These are phyloP conservation scores for Clarireedia sp. DNA, from an alignment of 2,329 filamentous ascomycete species.

Conservation along the genomic window DNA sequence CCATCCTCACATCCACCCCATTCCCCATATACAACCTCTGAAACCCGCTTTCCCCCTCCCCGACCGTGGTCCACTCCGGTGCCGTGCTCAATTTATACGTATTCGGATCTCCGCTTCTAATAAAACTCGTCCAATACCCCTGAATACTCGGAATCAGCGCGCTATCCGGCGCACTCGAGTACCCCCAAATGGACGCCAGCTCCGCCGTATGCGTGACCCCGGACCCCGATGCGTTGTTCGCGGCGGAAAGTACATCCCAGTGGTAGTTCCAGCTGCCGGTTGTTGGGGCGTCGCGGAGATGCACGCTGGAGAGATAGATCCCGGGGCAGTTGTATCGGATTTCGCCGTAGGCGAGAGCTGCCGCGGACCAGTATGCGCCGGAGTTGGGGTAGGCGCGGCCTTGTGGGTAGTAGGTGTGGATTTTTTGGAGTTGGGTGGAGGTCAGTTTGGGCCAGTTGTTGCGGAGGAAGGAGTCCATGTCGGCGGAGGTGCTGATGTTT, in stretches of 20 bases:
- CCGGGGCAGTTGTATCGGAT: slow-evolving; percentile 58
- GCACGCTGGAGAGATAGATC: slow-evolving; percentile 38
- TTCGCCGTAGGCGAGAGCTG: slow-evolving; percentile 53
- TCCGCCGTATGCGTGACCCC: slow-evolving; percentile 63
- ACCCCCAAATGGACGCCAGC: slow-evolving; percentile 56
- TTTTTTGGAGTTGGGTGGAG: slow-evolving; percentile 38
- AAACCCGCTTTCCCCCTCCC: neutral
- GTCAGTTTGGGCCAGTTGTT: slow-evolving; percentile 51
- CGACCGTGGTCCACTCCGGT: slow-evolving; percentile 40
- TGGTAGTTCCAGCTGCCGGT: slow-evolving; percentile 56
- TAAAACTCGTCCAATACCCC: slow-evolving; percentile 68
- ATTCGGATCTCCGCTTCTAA: slow-evolving; percentile 59
- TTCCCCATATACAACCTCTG: slow-evolving; percentile 3
- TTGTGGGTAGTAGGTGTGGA: slow-evolving; percentile 49
- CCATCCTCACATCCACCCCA: slow-evolving; percentile 4
- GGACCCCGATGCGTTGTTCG: slow-evolving; percentile 41
- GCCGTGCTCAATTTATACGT: slow-evolving; percentile 35
- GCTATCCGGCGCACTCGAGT: slow-evolving; percentile 31
- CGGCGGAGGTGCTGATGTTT: slow-evolving; percentile 36
- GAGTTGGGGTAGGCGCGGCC: slow-evolving; percentile 39
- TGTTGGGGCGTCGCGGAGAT: slow-evolving; percentile 18
- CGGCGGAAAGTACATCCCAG: slow-evolving; percentile 49
- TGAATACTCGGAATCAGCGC: slow-evolving; percentile 43
- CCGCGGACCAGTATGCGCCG: slow-evolving; percentile 51
- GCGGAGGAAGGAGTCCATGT: slow-evolving; percentile 48